A percentile compares a stretch with the other conserved stretches of the same genome.
Evolutionary conservation across 2,329 filamentous ascomycete genomes (phyloP).

Genomic region (Leptodontidium sp.): DNA sequence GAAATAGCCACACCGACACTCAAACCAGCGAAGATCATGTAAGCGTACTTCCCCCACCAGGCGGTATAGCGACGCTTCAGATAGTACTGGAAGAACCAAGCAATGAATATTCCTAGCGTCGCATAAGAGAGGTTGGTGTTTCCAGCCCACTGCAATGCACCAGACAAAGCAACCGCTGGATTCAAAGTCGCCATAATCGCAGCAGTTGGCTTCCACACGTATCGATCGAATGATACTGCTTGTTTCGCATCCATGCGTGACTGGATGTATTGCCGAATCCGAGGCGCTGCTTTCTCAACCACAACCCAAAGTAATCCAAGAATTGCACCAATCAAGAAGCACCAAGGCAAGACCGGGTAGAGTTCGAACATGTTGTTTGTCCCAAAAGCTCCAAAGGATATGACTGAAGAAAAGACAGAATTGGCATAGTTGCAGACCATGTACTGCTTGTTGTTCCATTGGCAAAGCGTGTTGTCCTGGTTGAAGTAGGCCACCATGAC

Average conservation of each 20-base stretch:
- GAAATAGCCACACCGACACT: constrained; percentile 36
- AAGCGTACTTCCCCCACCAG: constrained; percentile 46
- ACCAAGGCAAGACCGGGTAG: constrained; percentile 26
- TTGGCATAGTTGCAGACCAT: constrained; percentile 28
- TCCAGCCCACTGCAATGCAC: constrained; percentile 45
- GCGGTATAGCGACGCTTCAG: constrained; percentile 43
- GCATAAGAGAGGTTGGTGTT: constrained; percentile 46
- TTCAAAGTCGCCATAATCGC: constrained; percentile 32
- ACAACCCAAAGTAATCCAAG: constrained; percentile 45
- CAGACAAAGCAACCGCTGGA: constrained; percentile 42
- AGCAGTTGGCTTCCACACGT: constrained; percentile 39
- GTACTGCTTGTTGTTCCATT: constrained; percentile 26
- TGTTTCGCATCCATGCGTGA: constrained; percentile 31
- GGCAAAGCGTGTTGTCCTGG: constrained; percentile 19
- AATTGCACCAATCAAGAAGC: constrained; percentile 45
- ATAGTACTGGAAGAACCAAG: constrained; percentile 44
- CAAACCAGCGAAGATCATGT: constrained; percentile 42
- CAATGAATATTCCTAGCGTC: constrained; percentile 44
- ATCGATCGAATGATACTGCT: constrained; percentile 37
- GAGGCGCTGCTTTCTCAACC: constrained; percentile 42
- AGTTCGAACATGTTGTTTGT: constrained; percentile 27
- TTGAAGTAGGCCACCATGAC: constrained; percentile 25
- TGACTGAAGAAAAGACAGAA: constrained; percentile 22
- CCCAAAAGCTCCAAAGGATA: constrained; percentile 27
- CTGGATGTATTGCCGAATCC: constrained; percentile 31